phyloP scores from a whole-genome alignment of 2,329 filamentous ascomycete genomes.

The Microthyrium microscopicum region DNA sequence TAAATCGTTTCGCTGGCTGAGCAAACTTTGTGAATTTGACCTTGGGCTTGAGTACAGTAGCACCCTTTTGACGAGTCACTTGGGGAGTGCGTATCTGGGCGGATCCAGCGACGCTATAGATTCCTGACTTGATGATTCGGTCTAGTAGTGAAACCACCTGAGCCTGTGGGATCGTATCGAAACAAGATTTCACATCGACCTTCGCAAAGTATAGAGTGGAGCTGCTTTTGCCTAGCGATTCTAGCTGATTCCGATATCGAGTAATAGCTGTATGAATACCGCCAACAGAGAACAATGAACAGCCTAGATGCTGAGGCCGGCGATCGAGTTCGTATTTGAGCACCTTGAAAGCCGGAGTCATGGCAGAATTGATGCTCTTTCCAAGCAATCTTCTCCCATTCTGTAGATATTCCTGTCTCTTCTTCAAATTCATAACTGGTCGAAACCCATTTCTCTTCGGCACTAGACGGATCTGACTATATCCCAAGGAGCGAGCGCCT shows the following conservation, averaged over 20 bases:
- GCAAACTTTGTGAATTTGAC: conserved; percentile 14
- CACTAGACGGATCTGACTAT: conserved; percentile 62
- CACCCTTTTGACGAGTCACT: not conserved
- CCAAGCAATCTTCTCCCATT: conserved; percentile 40
- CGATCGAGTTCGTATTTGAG: conserved; percentile 62
- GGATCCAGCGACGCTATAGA: conserved; percentile 63
- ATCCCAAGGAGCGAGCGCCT: conserved; percentile 45
- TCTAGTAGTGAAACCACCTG: too few relatives aligned
- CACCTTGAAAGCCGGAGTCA: conserved; percentile 59
- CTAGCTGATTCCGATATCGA: conserved; percentile 42
- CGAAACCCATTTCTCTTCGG: conserved; percentile 65
- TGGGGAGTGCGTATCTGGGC: conserved; percentile 38
- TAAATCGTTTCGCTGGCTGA: conserved; percentile 9
- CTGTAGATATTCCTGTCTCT: conserved; percentile 37
- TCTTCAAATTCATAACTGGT: conserved; percentile 73
- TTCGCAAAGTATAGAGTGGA: conserved; percentile 69
- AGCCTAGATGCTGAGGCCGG: conserved; percentile 46
- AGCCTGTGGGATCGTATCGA: conserved; percentile 83
- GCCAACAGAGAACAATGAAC: conserved; percentile 63
- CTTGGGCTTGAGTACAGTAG: not conserved
- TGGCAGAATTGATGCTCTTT: conserved; percentile 50
- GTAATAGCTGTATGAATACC: conserved; percentile 65
- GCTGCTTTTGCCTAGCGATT: conserved; percentile 16
- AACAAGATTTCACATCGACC: conserved; percentile 78
- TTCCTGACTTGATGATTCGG: conserved; percentile 40